Base-by-base conservation (phyloP, 176 grass and related monocot genomes). In the Aegilops umbellulata region DNA sequence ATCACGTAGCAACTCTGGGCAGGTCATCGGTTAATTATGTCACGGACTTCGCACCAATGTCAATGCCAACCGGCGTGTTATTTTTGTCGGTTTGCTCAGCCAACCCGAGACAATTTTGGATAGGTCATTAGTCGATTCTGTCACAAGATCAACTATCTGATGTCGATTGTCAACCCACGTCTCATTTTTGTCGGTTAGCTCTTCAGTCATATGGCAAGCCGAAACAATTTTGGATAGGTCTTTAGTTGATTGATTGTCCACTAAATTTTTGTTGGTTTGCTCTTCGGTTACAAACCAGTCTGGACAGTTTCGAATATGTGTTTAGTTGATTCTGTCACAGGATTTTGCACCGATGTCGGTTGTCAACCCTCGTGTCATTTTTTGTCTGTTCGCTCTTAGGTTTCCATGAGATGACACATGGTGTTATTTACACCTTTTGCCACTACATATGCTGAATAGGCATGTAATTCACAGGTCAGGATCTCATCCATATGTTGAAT, bases 381-480 rank as follows among this genome's bases (percentile, higher is more conserved):
- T 61, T 63, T 26, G 23, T 63, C 10, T 1, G 24, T 64, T 27
- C 5, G 0, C 25, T 29, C 62, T 65, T 63, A 51, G 15, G 1
- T 6, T 51, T 51, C 2, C 14, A 17, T 6, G 47, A 0, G 15
- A 1, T 17, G 47, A 51, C 19, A 57, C 17, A 3, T 8, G 51
- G 19, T 20, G 19, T 19, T 57, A 20, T 1, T 2, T 57, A 57
- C 17, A 57, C 19, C 2, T 42, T 57, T 57, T 20, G 51, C 17
- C 51, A 8, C 51, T 20, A 20, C 17, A 0, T 0, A 57, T 57
- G 51, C 3, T 20, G 7, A 57, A 20, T 8, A 20, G 8, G 0
- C 17, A 57, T 8, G 7, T 22, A 57, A 20, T 20, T 57, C 2
- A 0, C 2, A 19, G 17, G 8, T 8, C 6, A 0, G 0, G 6